phyloP scores from a whole-genome alignment of 768 basidiomycete genomes.

The Tephrocybe sp. region DNA sequence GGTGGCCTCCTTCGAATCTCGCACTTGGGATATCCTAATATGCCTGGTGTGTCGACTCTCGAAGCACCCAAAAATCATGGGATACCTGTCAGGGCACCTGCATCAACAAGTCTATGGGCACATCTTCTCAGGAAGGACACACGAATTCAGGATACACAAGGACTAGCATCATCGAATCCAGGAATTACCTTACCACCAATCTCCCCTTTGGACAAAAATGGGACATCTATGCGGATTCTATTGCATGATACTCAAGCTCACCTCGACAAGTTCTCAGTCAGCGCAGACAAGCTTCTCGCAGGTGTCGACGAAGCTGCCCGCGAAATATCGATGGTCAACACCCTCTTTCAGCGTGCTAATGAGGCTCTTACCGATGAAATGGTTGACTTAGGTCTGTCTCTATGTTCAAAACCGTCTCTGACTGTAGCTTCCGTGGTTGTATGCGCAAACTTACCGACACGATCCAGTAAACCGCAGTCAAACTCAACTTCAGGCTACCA shows the following conservation, averaged over 20 bases:
- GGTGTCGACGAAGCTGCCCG: constrained; percentile 49
- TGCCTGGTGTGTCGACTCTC: constrained; percentile 1
- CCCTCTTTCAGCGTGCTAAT: constrained; percentile 57
- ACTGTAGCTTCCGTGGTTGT: constrained; percentile 11
- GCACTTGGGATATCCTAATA: not conserved
- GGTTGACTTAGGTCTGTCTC: constrained; percentile 49
- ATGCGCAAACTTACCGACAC: constrained; percentile 9
- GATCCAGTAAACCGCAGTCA: constrained; percentile 61
- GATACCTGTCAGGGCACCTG: constrained; percentile 27
- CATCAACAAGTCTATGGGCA: constrained; percentile 49
- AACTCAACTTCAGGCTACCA: constrained; percentile 51
- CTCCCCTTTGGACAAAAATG: constrained; percentile 59
- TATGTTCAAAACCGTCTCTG: constrained; percentile 3
- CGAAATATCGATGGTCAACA: constrained; percentile 52
- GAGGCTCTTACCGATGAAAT: constrained; percentile 56
- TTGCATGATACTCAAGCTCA: constrained; percentile 72
- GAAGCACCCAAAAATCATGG: constrained; percentile 12
- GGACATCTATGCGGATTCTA: constrained; percentile 68
- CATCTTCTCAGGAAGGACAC: constrained; percentile 50
- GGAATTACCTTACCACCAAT: constrained; percentile 27
- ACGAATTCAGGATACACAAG: too few species aligned
- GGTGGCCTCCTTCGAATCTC: too few species aligned
- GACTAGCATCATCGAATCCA: constrained; percentile 19
- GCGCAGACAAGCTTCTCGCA: constrained; percentile 49
- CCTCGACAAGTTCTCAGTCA: constrained; percentile 62